Evolutionary conservation across 345 rosid genomes (phyloP).

Genomic region (Euphorbia tirucalli): DNA sequence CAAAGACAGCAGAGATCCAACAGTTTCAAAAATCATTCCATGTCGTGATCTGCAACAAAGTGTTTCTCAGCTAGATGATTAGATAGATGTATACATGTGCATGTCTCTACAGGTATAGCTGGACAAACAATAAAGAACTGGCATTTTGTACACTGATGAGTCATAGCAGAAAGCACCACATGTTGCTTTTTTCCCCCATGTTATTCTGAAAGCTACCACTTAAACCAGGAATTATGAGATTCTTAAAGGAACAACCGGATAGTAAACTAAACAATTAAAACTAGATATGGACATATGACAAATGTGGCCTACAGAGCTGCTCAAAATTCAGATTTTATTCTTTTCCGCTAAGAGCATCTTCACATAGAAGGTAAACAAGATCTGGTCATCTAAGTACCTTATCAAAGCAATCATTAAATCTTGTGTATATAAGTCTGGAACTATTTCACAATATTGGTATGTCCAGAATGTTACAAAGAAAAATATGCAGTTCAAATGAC

Average conservation of each 20-base stretch:
- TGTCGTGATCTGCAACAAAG: conserved; percentile 52
- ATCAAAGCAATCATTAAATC: background rate
- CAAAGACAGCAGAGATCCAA: conserved; percentile 77
- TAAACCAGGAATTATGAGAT: background rate
- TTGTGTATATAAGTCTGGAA: background rate
- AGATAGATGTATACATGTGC: background rate
- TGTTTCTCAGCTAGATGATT: background rate
- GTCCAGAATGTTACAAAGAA: background rate
- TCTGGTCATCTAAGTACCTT: background rate
- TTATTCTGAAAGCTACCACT: background rate
- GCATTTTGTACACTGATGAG: background rate
- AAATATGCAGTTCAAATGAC: background rate
- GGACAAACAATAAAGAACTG: background rate
- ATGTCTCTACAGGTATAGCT: background rate
- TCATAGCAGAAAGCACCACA: background rate
- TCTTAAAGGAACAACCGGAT: background rate
- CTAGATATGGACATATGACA: background rate
- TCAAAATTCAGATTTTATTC: background rate
- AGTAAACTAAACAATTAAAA: background rate
- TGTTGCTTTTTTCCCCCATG: background rate
- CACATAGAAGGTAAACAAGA: background rate
- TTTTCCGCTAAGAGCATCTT: background rate
- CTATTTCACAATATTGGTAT: background rate
- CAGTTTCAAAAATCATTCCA: conserved; percentile 75
- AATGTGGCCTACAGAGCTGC: background rate